Evolutionary conservation across 2,329 filamentous ascomycete species (phyloP).

Genomic region (Sordariomycetes sp.): DNA sequence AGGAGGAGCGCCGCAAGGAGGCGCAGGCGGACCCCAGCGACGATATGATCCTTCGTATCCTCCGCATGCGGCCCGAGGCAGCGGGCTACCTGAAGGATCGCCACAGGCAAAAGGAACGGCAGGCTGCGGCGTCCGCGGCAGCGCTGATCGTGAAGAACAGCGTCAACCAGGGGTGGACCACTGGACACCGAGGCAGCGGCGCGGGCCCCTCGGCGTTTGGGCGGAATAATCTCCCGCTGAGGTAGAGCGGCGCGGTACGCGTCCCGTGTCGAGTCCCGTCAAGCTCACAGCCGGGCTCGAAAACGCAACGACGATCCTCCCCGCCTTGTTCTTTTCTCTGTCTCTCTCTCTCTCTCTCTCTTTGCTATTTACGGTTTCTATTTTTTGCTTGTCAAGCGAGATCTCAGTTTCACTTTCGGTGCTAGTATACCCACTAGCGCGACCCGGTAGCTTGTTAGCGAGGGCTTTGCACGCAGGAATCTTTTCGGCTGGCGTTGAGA

Average conservation of each 20-base stretch:
- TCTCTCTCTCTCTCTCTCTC: no score
- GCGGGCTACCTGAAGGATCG: slow-evolving; percentile 78
- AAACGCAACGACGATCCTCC: background rate
- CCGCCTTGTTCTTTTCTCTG: no score
- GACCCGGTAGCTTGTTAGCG: background rate
- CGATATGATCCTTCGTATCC: slow-evolving; percentile 92
- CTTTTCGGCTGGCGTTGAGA: background rate
- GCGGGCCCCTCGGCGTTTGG: slow-evolving; percentile 28
- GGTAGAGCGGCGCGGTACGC: slow-evolving; percentile 18
- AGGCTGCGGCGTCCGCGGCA: slow-evolving; percentile 81
- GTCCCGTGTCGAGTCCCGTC: background rate
- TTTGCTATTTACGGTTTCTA: background rate
- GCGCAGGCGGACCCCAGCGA: slow-evolving; percentile 94
- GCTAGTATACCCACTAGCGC: background rate
- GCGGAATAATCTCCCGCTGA: slow-evolving; percentile 33
- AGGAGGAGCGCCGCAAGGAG: slow-evolving; percentile 91
- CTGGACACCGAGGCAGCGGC: slow-evolving; percentile 15
- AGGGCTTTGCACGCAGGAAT: background rate
- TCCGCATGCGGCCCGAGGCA: slow-evolving; percentile 91
- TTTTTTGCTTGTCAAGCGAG: background rate
- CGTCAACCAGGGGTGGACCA: slow-evolving; percentile 48
- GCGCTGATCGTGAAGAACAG: slow-evolving; percentile 94
- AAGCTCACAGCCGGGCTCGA: background rate
- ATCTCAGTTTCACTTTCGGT: background rate
- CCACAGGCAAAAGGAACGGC: slow-evolving; percentile 84